Evolutionary conservation across 2,329 filamentous ascomycete species (phyloP).

Genomic region (Hypoxylon sp.): DNA sequence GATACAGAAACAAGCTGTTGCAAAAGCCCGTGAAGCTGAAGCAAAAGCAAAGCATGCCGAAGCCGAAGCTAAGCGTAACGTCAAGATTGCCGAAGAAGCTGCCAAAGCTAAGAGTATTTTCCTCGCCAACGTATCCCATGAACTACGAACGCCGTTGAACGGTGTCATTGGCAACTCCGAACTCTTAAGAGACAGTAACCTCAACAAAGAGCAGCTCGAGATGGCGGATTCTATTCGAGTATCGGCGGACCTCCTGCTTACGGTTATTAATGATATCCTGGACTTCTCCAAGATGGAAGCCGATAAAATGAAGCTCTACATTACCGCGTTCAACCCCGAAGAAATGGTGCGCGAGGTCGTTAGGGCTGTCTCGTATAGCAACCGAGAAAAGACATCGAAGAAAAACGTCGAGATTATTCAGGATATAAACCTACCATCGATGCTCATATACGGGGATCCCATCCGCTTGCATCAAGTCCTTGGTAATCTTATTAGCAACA

Average conservation of each 20-base stretch:
- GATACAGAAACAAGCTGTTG: slow-evolving; percentile 80
- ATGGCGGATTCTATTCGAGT: slow-evolving; percentile 90
- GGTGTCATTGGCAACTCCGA: slow-evolving; percentile 93
- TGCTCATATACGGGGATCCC: slow-evolving; percentile 78
- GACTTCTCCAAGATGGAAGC: slow-evolving; percentile 96
- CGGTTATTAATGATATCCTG: slow-evolving; percentile 95
- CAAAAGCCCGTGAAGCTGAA: slow-evolving; percentile 80
- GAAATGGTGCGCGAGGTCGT: slow-evolving; percentile 78
- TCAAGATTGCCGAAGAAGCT: slow-evolving; percentile 86
- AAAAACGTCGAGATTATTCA: slow-evolving; percentile 75
- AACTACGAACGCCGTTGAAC: slow-evolving; percentile 85
- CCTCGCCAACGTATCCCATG: slow-evolving; percentile 84
- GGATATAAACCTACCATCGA: slow-evolving; percentile 81
- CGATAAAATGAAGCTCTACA: slow-evolving; percentile 86
- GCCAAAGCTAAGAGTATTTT: slow-evolving; percentile 88
- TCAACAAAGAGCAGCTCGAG: slow-evolving; percentile 83
- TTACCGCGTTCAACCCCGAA: slow-evolving; percentile 76
- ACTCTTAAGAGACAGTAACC: slow-evolving; percentile 80
- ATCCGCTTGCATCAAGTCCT: slow-evolving; percentile 77
- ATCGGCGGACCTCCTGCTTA: slow-evolving; percentile 87
- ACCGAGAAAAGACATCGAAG: slow-evolving; percentile 73
- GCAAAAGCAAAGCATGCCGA: slow-evolving; percentile 83
- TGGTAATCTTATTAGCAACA: slow-evolving; percentile 91
- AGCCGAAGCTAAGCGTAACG: slow-evolving; percentile 81
- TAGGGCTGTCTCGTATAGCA: slow-evolving; percentile 76